Percentiles rank a stretch among this genome's conserved stretches.
Evolutionary conservation across 345 rosid species (phyloP).

Genomic region (Populus pruinosa): DNA sequence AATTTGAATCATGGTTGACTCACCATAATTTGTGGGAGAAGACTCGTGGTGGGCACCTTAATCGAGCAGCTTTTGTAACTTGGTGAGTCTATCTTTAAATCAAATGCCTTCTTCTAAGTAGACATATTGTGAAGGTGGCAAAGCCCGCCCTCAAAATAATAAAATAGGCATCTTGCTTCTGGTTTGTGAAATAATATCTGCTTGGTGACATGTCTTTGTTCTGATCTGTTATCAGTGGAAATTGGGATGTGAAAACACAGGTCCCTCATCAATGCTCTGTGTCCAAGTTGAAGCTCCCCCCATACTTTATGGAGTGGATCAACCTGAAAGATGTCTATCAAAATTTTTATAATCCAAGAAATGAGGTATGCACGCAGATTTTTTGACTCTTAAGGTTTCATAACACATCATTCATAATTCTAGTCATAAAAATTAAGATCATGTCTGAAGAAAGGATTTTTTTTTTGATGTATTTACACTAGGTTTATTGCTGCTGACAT

Average conservation of each 20-base stretch:
- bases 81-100: conserved; percentile 47
- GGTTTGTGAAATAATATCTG: neutral
- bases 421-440: neutral
- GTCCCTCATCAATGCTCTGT: conserved; percentile 76
- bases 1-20: conserved; percentile 84
- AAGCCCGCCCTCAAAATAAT: neutral
- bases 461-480: neutral
- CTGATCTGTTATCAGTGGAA: conserved; percentile 53
- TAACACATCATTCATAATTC: neutral
- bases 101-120: too few relatives aligned
- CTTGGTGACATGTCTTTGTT: neutral
- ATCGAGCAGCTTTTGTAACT: conserved; percentile 79
- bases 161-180: neutral
- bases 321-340: conserved; percentile 80
- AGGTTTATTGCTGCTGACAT: neutral
- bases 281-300: conserved; percentile 64
- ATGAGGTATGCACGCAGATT: conserved; percentile 42
- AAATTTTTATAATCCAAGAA: conserved; percentile 54
- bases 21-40: conserved; percentile 59
- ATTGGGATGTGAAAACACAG: conserved; percentile 95
- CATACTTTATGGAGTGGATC: conserved; percentile 86
- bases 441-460: neutral
- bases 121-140: neutral
- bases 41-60: conserved; percentile 46
- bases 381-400: neutral